These are phyloP conservation scores for Fusarium duplospermum DNA, from an alignment of 2,329 filamentous ascomycete species.

Conservation along the genomic window DNA sequence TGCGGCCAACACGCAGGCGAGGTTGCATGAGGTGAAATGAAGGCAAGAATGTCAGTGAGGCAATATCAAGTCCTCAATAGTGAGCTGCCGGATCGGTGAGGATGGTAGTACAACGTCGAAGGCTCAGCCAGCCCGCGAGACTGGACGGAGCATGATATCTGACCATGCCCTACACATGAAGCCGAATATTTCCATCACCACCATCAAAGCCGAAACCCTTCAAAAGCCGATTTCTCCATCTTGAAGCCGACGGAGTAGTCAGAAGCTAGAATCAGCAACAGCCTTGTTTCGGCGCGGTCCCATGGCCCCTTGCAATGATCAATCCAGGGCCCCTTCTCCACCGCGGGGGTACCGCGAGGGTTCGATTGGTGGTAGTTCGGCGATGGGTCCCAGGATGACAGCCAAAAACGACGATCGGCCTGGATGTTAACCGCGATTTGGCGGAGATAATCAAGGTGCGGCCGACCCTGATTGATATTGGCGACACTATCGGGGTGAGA, in stretches of 20 bases:
- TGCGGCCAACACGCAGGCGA: neutral
- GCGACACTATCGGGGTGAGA: neutral
- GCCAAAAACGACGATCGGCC: neutral
- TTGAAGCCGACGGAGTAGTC: neutral
- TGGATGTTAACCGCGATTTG: neutral
- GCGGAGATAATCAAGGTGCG: neutral
- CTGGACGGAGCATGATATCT: neutral
- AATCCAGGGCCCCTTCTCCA: conserved; percentile 3
- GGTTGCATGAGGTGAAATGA: conserved; percentile 1
- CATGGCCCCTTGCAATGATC: neutral
- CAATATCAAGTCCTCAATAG: neutral
- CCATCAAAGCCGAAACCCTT: neutral
- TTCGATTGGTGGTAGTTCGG: neutral
- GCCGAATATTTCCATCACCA: neutral
- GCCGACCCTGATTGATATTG: neutral
- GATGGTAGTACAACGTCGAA: neutral
- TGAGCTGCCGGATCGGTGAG: neutral
- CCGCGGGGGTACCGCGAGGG: neutral
- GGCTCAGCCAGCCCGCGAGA: neutral
- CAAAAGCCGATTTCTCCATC: neutral
- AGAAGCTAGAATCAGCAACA: neutral
- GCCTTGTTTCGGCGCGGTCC: conserved; percentile 2
- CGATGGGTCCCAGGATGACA: neutral
- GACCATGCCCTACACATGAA: neutral
- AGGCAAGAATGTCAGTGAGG: neutral